A percentile compares a stretch with the other conserved stretches of the same genome.
Conservation (phyloP, 345 rosid species). For the Populus euphratica region DNA sequence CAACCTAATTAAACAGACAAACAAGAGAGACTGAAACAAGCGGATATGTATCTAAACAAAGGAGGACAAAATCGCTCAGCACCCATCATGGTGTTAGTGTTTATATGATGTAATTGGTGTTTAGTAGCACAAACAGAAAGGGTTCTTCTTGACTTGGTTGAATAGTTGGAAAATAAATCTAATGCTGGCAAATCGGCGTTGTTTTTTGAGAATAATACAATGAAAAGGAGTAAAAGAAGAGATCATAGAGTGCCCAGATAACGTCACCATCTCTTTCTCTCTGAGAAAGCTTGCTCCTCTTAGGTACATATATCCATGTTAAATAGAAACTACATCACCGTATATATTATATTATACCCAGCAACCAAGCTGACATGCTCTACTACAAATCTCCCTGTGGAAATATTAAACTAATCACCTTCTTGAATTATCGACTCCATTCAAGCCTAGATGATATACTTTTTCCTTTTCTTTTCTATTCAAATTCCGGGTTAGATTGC, state of each 20-base stretch:
- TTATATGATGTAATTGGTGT: constrained; percentile 13
- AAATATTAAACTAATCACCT: background rate
- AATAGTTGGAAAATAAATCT: constrained; percentile 24
- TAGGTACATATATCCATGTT: constrained; percentile 50
- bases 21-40: background rate
- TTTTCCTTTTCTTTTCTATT: background rate
- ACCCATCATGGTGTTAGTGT: constrained; percentile 29
- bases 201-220: constrained; percentile 39
- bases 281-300: constrained; percentile 44
- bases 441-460: background rate
- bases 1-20: background rate
- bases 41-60: constrained; percentile 55
- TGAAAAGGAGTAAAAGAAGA: constrained; percentile 50
- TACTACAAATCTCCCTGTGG: background rate
- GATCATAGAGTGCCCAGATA: constrained; percentile 45
- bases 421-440: background rate
- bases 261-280: constrained; percentile 50
- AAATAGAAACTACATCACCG: constrained; percentile 38
- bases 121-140: constrained; percentile 21
- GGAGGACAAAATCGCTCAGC: constrained; percentile 56
- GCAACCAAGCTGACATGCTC: constrained; percentile 2
- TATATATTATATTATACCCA: constrained; percentile 10
- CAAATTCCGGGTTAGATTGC: background rate
- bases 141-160: constrained; percentile 28
- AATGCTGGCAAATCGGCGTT: constrained; percentile 36